phyloP scores from a whole-genome alignment of 2,329 filamentous ascomycete genomes.

The Eutypella sp. region DNA sequence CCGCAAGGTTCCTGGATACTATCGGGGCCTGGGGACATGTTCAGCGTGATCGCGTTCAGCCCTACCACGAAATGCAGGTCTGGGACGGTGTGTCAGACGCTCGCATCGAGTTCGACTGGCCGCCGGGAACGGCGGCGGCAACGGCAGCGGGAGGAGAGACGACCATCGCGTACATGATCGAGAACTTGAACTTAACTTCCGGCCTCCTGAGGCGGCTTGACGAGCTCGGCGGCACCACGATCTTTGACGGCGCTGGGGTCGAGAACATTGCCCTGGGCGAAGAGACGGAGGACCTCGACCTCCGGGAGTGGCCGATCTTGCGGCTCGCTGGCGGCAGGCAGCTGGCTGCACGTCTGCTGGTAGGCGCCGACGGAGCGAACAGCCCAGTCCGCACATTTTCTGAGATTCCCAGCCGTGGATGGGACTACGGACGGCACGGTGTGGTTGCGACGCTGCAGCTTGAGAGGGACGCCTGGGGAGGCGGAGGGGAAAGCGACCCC shows the following conservation, averaged over 20 bases:
- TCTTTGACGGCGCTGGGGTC: conserved; percentile 75
- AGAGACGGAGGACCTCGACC: conserved; percentile 63
- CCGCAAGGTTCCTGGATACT: conserved; percentile 72
- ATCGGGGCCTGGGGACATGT: conserved; percentile 86
- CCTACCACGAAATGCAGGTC: conserved; percentile 94
- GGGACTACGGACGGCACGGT: conserved; percentile 89
- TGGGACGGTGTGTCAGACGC: conserved; percentile 93
- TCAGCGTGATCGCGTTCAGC: conserved; percentile 67
- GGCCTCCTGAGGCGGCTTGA: conserved; percentile 69
- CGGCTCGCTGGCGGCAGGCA: conserved; percentile 62
- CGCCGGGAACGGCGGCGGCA: conserved; percentile 28
- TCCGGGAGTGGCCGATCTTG: conserved; percentile 84
- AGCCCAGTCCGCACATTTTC: conserved; percentile 89
- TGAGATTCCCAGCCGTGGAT: conserved; percentile 77
- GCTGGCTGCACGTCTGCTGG: conserved; percentile 75
- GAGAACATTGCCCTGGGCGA: conserved; percentile 73
- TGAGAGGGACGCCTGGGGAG: conserved; percentile 51
- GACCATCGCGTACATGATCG: conserved; percentile 95
- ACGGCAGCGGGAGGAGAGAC: conserved; percentile 46
- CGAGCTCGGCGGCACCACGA: conserved; percentile 61
- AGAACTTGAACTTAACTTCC: conserved; percentile 84
- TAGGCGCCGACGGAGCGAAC: conserved; percentile 93
- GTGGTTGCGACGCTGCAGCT: conserved; percentile 84
- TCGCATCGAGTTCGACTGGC: conserved; percentile 83
- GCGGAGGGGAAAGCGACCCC: conserved; percentile 35